Conservation (phyloP, 2,329 filamentous ascomycete species). For the Cordyceps fumosorosea region DNA sequence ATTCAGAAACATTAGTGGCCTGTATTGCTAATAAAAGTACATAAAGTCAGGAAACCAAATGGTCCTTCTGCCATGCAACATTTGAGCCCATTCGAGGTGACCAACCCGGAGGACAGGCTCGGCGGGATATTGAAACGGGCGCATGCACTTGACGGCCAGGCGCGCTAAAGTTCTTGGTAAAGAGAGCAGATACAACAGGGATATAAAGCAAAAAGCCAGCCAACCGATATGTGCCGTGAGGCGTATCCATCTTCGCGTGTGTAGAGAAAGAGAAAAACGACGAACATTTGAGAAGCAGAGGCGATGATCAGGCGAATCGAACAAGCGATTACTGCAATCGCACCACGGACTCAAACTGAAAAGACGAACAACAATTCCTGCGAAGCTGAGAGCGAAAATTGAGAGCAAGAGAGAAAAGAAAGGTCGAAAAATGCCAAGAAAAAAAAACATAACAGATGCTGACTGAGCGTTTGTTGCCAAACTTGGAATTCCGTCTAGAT, state of each 20-base stretch:
- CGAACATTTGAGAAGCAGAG: not conserved
- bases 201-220: slow-evolving; percentile 7
- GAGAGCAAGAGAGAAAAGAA: slow-evolving; percentile 5
- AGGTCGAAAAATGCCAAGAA: slow-evolving; percentile 6
- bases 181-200: slow-evolving; percentile 5
- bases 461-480: slow-evolving; percentile 26
- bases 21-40: slow-evolving; percentile 10
- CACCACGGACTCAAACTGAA: slow-evolving; percentile 12
- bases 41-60: not conserved
- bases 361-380: slow-evolving; percentile 15
- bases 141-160: not conserved
- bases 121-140: not conserved
- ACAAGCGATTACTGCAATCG: not conserved
- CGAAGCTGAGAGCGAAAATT: slow-evolving; percentile 6
- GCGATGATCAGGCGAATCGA: not conserved
- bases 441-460: slow-evolving; percentile 7
- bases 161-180: not conserved
- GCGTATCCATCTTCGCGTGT: slow-evolving; percentile 31
- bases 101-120: not conserved
- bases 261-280: slow-evolving; percentile 13
- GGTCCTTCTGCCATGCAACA: not conserved
- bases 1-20: slow-evolving; percentile 4
- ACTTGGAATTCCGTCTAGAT: slow-evolving; percentile 19
- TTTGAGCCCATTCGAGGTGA: not conserved
- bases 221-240: slow-evolving; percentile 28